phyloP scores from a whole-genome alignment of 2,329 filamentous ascomycete species.

The Aureobasidium namibiae region DNA sequence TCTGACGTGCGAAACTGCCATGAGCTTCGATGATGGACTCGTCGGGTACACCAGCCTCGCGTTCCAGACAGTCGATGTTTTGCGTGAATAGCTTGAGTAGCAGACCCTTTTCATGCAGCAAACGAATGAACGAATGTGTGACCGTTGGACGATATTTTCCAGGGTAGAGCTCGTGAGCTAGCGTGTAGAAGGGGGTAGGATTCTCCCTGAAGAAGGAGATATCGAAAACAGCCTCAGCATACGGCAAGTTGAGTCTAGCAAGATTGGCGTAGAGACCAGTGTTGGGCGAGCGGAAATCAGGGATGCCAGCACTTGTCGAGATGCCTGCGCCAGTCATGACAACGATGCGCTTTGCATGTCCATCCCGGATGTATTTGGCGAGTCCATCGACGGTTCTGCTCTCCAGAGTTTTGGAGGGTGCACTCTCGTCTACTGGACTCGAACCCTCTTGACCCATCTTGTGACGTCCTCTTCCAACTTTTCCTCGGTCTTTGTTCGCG shows the following conservation, averaged over 20 bases:
- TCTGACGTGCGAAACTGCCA: conserved; percentile 85
- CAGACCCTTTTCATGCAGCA: conserved; percentile 71
- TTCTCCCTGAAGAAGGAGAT: conserved; percentile 80
- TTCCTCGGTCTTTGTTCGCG: conserved; percentile 22
- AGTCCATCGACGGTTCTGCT: conserved; percentile 64
- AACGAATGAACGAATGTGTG: conserved; percentile 77
- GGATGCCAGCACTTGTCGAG: conserved; percentile 65
- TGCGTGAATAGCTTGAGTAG: conserved; percentile 88
- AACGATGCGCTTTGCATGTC: conserved; percentile 61
- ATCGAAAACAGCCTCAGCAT: conserved; percentile 90
- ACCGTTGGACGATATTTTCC: conserved; percentile 83
- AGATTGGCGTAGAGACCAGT: conserved; percentile 94
- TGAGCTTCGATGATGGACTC: conserved; percentile 88
- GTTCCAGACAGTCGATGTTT: conserved; percentile 94
- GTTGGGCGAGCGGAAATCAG: conserved; percentile 87
- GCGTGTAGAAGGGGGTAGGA: conserved; percentile 82
- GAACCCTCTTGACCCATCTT: conserved; percentile 87
- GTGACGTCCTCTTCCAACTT: conserved; percentile 20
- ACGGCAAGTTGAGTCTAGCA: conserved; percentile 72
- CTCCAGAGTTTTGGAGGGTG: conserved; percentile 56
- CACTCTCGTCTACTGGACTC: conserved; percentile 54
- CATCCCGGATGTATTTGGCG: conserved; percentile 70
- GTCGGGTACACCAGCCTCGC: conserved; percentile 71
- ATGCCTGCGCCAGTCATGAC: conserved; percentile 91
- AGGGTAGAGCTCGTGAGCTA: conserved; percentile 87